Percentiles rank a stretch among this genome's conserved stretches.
phyloP scores from a whole-genome alignment of 495 filamentous ascomycete genomes.

The Podospora comata region DNA sequence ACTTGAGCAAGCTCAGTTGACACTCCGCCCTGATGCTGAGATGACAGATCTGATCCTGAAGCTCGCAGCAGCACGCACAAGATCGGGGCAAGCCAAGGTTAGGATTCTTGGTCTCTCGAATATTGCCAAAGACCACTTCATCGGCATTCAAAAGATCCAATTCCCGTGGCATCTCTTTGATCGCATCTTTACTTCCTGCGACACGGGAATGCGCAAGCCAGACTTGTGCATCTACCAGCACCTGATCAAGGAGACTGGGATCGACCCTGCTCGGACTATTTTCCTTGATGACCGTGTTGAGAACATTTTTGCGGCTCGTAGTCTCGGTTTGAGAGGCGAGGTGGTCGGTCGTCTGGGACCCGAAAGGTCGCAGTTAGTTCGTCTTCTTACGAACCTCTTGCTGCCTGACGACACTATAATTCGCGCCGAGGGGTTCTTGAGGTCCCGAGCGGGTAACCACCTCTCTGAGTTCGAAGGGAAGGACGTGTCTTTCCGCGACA shows the following conservation, averaged over 20 bases:
- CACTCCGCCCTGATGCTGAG: conserved; percentile 1
- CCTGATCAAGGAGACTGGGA: conserved; percentile 20
- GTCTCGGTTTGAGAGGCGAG: conserved; percentile 21
- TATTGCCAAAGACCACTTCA: conserved; percentile 24
- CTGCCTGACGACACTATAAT: background rate
- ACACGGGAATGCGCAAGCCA: conserved; percentile 29
- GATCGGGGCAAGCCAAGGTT: background rate
- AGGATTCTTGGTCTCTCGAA: conserved; percentile 8
- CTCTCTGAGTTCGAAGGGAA: conserved; percentile 13
- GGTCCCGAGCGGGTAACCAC: conserved; percentile 9
- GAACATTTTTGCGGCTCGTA: conserved; percentile 28
- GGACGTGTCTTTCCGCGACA: conserved; percentile 20
- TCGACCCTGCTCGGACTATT: conserved; percentile 20
- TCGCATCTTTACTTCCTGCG: conserved; percentile 18
- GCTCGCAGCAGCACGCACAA: conserved; percentile 1
- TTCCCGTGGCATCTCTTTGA: conserved; percentile 28
- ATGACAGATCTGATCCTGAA: conserved; percentile 3
- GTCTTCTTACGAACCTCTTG: conserved; percentile 9
- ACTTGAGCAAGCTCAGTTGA: conserved; percentile 6
- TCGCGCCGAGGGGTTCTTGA: conserved; percentile 8
- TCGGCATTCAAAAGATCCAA: conserved; percentile 6
- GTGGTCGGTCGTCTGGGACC: background rate
- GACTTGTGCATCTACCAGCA: conserved; percentile 29
- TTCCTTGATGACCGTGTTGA: conserved; percentile 25
- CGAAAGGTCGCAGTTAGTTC: conserved; percentile 10